These are phyloP conservation scores for Calonectria fujianensis DNA, from an alignment of 2,329 filamentous ascomycete species.

Conservation along the genomic window DNA sequence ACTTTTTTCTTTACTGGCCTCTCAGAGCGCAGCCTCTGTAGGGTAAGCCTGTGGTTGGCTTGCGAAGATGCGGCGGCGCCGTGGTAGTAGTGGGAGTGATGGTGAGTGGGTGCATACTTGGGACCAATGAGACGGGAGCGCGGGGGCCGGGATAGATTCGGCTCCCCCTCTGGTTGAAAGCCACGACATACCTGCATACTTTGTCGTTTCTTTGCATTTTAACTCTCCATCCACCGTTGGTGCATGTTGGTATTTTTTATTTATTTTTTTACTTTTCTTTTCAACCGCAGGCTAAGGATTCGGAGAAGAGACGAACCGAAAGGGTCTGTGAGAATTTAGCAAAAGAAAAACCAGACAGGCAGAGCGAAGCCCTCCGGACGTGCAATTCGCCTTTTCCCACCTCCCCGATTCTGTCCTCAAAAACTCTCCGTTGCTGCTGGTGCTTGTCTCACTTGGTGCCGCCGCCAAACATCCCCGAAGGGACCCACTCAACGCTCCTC, in stretches of 20 bases:
- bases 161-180: conserved; percentile 65
- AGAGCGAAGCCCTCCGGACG: neutral
- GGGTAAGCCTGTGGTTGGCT: conserved; percentile 19
- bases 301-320: neutral
- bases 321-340: conserved; percentile 10
- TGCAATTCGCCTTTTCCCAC: neutral
- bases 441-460: conserved; percentile 37
- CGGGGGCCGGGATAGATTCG: conserved; percentile 47
- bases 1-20: conserved; percentile 23
- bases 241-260: conserved; percentile 5
- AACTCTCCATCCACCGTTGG: conserved; percentile 24
- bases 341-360: neutral
- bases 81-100: conserved; percentile 21
- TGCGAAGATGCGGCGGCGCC: conserved; percentile 8
- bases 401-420: conserved; percentile 12
- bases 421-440: conserved; percentile 20
- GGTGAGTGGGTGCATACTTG: conserved; percentile 31
- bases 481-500: conserved; percentile 33
- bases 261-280: neutral
- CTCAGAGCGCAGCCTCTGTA: conserved; percentile 19
- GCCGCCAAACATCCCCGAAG: conserved; percentile 34
- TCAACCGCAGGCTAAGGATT: conserved; percentile 8
- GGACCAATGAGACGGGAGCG: conserved; percentile 47
- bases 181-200: conserved; percentile 69
- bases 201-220: conserved; percentile 37